Evolutionary conservation across 768 basidiomycete species (phyloP), one percentile per base, ranked within the genome.

Genomic region (Jaapia argillacea): DNA sequence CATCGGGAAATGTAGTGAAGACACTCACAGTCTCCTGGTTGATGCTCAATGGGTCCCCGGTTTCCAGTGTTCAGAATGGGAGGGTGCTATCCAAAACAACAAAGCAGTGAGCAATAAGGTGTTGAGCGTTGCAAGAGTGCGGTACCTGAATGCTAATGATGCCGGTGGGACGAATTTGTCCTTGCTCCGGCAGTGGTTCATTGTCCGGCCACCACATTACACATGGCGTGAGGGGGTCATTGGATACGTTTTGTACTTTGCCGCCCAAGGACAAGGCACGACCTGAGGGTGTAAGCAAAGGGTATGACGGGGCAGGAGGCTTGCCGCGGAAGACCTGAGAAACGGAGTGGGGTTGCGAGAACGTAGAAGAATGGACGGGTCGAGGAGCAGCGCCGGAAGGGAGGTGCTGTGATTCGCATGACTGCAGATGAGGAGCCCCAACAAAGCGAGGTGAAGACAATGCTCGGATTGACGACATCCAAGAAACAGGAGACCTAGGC

Each of bases 151-250:
- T 51, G 14, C 77, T 77, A 41, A 66, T 61, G 14, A 81, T 61
- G 18, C 56, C 68, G 47, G 64, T 70, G 0, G 82, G 85, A 3
- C 85, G 54, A 41, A 66, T 84, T 64, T 90, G 88, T 10, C 83
- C 77, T 57, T 77, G 79, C 51, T 85, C 81, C 1, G 88, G 88
- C 48, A 86, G 67, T 3, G 84, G 73, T 56, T 91, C 88, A 52
- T 91, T 91, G 59, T 89, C 87, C 4, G 88, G 87, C 88, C 88
- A 91, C 53, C 82, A 90, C 78, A 90, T 81, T 64, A 88, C 70
- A 52, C 87, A 87, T 3, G 87, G 83, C 23, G 66, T 53, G 40
- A 78, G 58, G 16, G 85, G 84, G 56, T 90, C 85, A 28, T 52
- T 65, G 22, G 85, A 88, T 47, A 90, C 61, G 52, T 91, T 88